phyloP scores from a whole-genome alignment of 345 rosid species.

The Murraya paniculata region DNA sequence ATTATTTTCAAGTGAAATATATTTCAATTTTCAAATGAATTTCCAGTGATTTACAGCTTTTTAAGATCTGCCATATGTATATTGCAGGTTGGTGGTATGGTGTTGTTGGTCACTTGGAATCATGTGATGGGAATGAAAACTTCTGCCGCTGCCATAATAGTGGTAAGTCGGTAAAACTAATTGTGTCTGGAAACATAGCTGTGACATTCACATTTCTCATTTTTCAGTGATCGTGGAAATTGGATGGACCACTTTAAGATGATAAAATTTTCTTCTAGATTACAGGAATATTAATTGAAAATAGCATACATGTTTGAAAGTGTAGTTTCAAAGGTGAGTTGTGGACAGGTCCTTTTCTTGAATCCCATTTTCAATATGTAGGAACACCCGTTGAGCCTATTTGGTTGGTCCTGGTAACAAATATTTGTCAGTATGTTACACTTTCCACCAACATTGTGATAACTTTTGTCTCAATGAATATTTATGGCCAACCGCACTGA shows the following conservation, averaged over 20 bases:
- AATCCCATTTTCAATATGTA: constrained; percentile 18
- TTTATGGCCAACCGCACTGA: constrained; percentile 50
- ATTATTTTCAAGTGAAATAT: neutral
- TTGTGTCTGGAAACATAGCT: constrained; percentile 16
- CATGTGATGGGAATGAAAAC: constrained; percentile 69
- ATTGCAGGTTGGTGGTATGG: constrained; percentile 97
- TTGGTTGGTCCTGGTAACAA: constrained; percentile 55
- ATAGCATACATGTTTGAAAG: neutral
- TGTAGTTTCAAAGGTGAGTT: constrained; percentile 23
- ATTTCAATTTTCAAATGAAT: neutral
- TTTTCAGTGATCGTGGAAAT: neutral
- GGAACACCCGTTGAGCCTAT: constrained; percentile 35
- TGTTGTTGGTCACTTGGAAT: constrained; percentile 78
- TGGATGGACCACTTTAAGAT: neutral
- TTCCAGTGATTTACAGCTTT: neutral
- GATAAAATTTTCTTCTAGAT: neutral
- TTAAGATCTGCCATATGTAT: constrained; percentile 6
- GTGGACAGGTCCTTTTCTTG: constrained; percentile 22
- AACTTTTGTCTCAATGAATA: constrained; percentile 52
- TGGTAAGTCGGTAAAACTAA: constrained; percentile 43
- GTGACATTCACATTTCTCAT: constrained; percentile 18
- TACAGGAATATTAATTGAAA: neutral
- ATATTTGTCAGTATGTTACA: constrained; percentile 50
- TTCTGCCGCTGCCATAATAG: constrained; percentile 60
- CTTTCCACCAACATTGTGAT: constrained; percentile 60